These are phyloP conservation scores for Tylopilus balloui DNA, from an alignment of 768 basidiomycete genomes.

Conservation along the genomic window DNA sequence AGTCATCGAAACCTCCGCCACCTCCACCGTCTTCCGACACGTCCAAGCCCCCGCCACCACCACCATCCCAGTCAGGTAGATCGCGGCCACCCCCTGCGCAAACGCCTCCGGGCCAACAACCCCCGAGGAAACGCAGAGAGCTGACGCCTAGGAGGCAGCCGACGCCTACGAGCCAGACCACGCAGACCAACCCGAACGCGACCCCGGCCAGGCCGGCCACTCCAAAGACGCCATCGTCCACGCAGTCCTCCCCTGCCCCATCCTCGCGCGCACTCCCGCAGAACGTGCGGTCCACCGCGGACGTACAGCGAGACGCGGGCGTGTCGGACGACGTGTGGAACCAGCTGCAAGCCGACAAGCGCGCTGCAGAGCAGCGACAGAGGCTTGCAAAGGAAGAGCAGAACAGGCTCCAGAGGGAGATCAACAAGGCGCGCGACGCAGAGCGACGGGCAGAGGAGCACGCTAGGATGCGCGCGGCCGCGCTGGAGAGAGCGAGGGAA, in stretches of 20 bases:
- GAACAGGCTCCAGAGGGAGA: conserved; percentile 13
- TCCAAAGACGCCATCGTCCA: neutral
- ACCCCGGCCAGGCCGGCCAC: neutral
- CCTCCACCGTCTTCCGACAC: conserved; percentile 9
- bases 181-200: neutral
- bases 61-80: conserved; percentile 2
- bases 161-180: conserved; percentile 2
- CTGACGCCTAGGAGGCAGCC: neutral
- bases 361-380: conserved; percentile 21
- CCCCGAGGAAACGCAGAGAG: conserved; percentile 1
- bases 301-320: conserved; percentile 41
- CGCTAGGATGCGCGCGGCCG: conserved; percentile 17
- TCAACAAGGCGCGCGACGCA: conserved; percentile 14
- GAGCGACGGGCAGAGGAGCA: conserved; percentile 24
- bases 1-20: conserved; percentile 20
- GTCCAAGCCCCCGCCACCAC: neutral
- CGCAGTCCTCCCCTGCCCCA: neutral
- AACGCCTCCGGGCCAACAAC: conserved; percentile 8
- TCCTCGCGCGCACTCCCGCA: neutral
- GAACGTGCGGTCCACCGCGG: neutral
- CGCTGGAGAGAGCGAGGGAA: conserved; percentile 17
- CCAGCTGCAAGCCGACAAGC: conserved; percentile 40
- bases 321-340: conserved; percentile 51
- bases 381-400: conserved; percentile 18
- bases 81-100: conserved; percentile 11